Conservation (phyloP, 805 yeast genomes). For the Candida awuae region DNA sequence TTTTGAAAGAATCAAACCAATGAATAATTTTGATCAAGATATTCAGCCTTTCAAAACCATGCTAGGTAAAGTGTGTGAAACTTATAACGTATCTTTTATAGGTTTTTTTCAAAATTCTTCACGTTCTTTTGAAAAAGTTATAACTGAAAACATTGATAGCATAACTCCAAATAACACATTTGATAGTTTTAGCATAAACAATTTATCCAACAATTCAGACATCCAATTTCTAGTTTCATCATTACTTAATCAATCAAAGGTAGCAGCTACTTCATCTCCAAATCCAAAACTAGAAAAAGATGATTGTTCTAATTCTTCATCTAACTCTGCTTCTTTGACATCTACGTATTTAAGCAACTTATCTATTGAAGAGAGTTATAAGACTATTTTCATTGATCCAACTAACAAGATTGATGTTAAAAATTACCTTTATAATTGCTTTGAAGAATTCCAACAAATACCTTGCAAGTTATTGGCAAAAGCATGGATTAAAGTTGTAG, state of each 20-base stretch:
- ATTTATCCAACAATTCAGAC: slow-evolving; percentile 5
- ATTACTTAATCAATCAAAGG: slow-evolving; percentile 4
- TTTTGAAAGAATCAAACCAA: background rate
- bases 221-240: slow-evolving; percentile 4
- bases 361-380: slow-evolving; percentile 1
- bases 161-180: slow-evolving; percentile 5
- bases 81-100: slow-evolving; percentile 8
- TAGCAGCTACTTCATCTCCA: slow-evolving; percentile 6
- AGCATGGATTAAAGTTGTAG: slow-evolving; percentile 56
- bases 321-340: background rate
- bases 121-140: slow-evolving; percentile 3
- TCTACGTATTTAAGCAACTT: slow-evolving; percentile 2
- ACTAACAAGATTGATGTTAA: slow-evolving; percentile 16
- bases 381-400: slow-evolving; percentile 15
- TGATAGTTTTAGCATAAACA: slow-evolving; percentile 1
- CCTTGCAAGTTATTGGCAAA: slow-evolving; percentile 58
- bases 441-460: slow-evolving; percentile 39
- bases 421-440: slow-evolving; percentile 23
- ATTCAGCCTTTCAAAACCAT: slow-evolving; percentile 1
- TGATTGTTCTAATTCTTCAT: background rate
- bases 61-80: slow-evolving; percentile 8
- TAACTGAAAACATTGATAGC: slow-evolving; percentile 4
- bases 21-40: slow-evolving; percentile 1
- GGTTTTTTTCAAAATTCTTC: slow-evolving; percentile 10
- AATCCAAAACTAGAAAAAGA: background rate